Conservation (phyloP, 805 yeast species). For the Starmerella geochares region DNA sequence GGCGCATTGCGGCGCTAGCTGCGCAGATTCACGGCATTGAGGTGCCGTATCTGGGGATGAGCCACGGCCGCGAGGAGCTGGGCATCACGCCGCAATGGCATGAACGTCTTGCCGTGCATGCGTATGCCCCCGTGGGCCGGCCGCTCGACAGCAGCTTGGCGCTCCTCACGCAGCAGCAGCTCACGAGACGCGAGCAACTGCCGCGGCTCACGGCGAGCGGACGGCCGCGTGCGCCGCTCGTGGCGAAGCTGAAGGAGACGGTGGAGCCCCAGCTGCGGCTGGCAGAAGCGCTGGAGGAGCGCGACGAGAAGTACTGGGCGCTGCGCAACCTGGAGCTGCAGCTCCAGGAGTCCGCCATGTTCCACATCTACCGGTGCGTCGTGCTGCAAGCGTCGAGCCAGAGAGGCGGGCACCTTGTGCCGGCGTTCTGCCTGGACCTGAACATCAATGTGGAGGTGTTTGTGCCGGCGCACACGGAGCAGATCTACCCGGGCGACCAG, state of each 20-base stretch:
- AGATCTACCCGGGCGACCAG: slow-evolving; percentile 31
- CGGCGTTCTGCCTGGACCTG: slow-evolving; percentile 41
- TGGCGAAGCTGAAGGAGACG: slow-evolving; percentile 3
- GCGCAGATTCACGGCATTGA: not conserved
- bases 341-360: slow-evolving; percentile 12
- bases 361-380: slow-evolving; percentile 36
- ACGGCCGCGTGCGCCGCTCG: slow-evolving; percentile 9
- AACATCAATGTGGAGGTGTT: slow-evolving; percentile 38
- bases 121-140: slow-evolving; percentile 22
- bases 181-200: not conserved
- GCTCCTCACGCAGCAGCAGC: slow-evolving; percentile 18
- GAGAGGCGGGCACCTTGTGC: slow-evolving; percentile 27
- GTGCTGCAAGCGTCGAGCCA: slow-evolving; percentile 32
- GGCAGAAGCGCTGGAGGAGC: slow-evolving; percentile 5
- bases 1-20: slow-evolving; percentile 15
- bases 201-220: slow-evolving; percentile 12
- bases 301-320: slow-evolving; percentile 7
- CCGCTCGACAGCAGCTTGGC: slow-evolving; percentile 23
- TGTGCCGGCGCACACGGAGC: slow-evolving; percentile 20
- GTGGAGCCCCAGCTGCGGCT: slow-evolving; percentile 17
- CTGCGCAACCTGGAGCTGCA: slow-evolving; percentile 12
- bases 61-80: slow-evolving; percentile 10
- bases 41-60: slow-evolving; percentile 12
- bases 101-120: slow-evolving; percentile 10
- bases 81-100: slow-evolving; percentile 15